Base-by-base conservation (phyloP, 345 rosid species). In the Sisymbrium irio region DNA sequence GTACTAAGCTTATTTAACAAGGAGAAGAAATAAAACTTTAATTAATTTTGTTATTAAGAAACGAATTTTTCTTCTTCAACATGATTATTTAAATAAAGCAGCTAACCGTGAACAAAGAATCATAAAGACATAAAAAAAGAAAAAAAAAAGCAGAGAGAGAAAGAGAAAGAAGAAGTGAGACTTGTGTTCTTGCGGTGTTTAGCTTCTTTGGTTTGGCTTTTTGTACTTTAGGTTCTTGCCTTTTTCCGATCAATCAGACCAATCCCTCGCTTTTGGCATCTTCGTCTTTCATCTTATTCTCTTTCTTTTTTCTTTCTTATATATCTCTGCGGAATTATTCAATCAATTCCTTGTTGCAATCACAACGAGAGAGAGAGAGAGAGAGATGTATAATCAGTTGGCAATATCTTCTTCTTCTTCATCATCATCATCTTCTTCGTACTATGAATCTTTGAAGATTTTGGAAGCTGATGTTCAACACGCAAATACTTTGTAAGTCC, bases 391-490 rank as follows among this genome's bases (percentile, higher is more conserved):
- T 71, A 77, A 65, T 71, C 80, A 77, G 53, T 53, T 77, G 42
- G 68, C 80, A 14, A 65, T 77, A 12, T 71, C 76, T 14, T 56
- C 79, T 0, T 71, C 76, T 14, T 56, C 79, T 0, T 75, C 78
- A 0, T 74, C 73, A 0, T 69, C 75, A 3, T 70, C 80, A 1
- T 63, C 75, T 27, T 67, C 78, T 51, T 87, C 88, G 7, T 86
- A 84, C 78, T 84, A 89, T 80, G 99, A 94, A 57, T 88, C 89
- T 4, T 81, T 94, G 67, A 88, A 89, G 71, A 85, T 82, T 62
- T 62, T 94, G 68, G 97, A 94, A 82, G 92, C 93, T 72, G 97
- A 92, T 81, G 83, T 92, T 32, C 92, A 92, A 47, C 89, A 85
- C 81, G 97, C 97, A 13, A 94, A 94, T 77, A 73, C 86, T 59